Percentiles rank a stretch among this genome's conserved stretches.
These are phyloP conservation scores for Suillus discolor DNA, from an alignment of 768 basidiomycete genomes.

Conservation along the genomic window DNA sequence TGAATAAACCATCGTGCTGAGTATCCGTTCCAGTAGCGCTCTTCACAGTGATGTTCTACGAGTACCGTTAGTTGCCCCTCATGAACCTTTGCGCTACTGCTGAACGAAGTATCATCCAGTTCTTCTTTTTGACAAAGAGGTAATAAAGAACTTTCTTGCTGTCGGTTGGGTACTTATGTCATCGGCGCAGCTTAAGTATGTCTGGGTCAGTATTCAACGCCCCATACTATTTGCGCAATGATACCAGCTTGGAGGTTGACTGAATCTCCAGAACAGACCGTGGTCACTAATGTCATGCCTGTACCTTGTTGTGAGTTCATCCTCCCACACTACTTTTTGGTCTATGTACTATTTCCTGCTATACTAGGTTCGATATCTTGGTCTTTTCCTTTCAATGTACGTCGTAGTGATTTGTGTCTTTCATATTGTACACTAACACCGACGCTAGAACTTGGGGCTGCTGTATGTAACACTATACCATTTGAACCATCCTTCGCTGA, in stretches of 20 bases:
- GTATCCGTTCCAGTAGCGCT: neutral
- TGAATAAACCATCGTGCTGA: neutral
- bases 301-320: neutral
- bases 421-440: neutral
- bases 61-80: neutral
- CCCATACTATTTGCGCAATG: neutral
- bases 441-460: neutral
- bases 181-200: neutral
- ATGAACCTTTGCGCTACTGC: neutral
- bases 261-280: neutral
- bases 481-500: neutral
- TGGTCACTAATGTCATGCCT: slow-evolving; percentile 2
- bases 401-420: neutral
- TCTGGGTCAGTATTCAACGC: neutral
- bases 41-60: slow-evolving; percentile 1
- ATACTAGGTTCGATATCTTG: slow-evolving; percentile 2
- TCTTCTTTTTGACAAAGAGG: neutral
- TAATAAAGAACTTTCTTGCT: neutral
- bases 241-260: neutral
- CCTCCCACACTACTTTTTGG: neutral
- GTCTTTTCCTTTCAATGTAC: neutral
- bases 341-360: neutral
- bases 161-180: neutral
- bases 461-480: neutral
- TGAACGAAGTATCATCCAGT: neutral